Evolutionary conservation across 345 rosid genomes (phyloP), one percentile per base, ranked within the genome.

Genomic region (Lepidium africanum): DNA sequence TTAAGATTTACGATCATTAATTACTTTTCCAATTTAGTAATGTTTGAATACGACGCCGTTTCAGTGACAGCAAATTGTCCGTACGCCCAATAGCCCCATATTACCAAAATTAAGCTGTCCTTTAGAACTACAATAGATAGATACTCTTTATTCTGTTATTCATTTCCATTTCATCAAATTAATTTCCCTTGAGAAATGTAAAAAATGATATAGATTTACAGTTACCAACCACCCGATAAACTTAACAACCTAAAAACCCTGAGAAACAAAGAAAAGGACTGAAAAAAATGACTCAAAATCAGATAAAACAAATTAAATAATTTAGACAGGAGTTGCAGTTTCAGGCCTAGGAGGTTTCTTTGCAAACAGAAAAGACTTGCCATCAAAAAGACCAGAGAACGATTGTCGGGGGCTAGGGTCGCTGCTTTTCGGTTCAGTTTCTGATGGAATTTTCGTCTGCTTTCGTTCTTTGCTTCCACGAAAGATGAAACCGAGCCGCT

Each of bases 281-380:
- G 45, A 67, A 50, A 67, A 49, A 67, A 60, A 35, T 36, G 13
- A 63, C 70, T 54, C 9, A 3, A 59, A 47, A 48, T 5, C 46
- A 72, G 27, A 57, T 33, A 32, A 49, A 39, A 32, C 37, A 47
- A 63, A 37, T 16, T 38, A 52, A 54, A 39, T 17, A 37, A 27
- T 55, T 75, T 83, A 86, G 59, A 81, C 81, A 49, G 82, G 65
- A 23, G 92, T 86, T 87, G 87, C 88, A 43, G 67, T 71, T 19
- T 83, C 82, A 32, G 85, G 84, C 83, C 63, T 85, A 4, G 96
- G 96, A 72, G 94, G 86, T 73, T 73, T 84, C 81, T 88, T 90
- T 2, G 83, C 76, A 69, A 93, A 88, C 68, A 92, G 48, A 54
- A 93, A 87, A 5, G 98, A 88, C 69, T 86, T 92, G 73, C 87